Conservation (phyloP, 768 basidiomycete species). For the Russula earlei region DNA sequence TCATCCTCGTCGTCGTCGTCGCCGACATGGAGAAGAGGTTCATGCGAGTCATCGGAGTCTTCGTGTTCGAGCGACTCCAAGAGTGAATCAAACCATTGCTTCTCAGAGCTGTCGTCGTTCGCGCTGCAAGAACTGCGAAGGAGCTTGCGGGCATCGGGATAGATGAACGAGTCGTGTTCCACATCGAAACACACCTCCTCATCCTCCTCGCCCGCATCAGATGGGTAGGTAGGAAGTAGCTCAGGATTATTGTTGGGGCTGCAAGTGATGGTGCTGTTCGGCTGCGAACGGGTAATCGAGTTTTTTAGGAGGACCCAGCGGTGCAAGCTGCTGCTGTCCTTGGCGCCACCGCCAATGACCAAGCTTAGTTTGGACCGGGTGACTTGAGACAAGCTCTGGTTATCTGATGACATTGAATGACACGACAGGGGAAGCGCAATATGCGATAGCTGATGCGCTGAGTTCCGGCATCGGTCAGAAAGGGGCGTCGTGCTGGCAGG, state of each 20-base stretch:
- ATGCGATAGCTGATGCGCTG: not conserved
- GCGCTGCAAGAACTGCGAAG: no score
- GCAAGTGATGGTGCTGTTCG: slow-evolving; percentile 29
- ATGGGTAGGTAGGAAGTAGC: slow-evolving; percentile 30
- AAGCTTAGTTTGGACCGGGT: slow-evolving; percentile 46
- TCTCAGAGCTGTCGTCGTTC: slow-evolving; percentile 47
- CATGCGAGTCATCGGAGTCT: slow-evolving; percentile 47
- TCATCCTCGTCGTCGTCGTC: slow-evolving; percentile 70
- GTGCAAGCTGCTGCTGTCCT: slow-evolving; percentile 67
- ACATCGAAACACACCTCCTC: slow-evolving; percentile 38
- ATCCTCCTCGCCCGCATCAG: slow-evolving; percentile 33
- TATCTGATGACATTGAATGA: slow-evolving; percentile 38
- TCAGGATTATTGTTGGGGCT: slow-evolving; percentile 21
- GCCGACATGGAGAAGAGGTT: slow-evolving; percentile 40
- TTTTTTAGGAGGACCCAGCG: slow-evolving; percentile 88
- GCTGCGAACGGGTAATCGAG: slow-evolving; percentile 52
- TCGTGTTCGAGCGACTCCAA: slow-evolving; percentile 64
- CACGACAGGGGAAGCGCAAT: slow-evolving; percentile 13
- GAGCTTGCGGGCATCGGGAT: slow-evolving; percentile 63
- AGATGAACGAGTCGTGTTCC: slow-evolving; percentile 66
- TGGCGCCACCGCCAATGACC: slow-evolving; percentile 42
- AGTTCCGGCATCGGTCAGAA: not conserved
- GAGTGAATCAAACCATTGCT: slow-evolving; percentile 75
- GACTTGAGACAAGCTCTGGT: slow-evolving; percentile 49
- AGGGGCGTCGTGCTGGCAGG: not conserved